Evolutionary conservation across 805 yeast species (phyloP), one percentile per base, ranked within the genome.

Genomic region (Candida verbasci): DNA sequence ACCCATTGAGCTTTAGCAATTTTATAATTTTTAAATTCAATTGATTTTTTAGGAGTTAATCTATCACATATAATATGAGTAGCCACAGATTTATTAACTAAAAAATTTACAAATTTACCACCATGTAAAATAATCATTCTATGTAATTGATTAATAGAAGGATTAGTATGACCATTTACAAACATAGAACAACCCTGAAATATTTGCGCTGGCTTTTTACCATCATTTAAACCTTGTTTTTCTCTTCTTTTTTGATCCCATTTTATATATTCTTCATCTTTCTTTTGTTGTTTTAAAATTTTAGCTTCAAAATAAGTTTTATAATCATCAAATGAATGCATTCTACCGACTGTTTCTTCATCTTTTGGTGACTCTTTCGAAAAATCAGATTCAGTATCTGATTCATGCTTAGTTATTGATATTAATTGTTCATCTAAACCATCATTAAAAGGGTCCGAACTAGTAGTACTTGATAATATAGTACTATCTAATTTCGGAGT

Each of bases 1-100:
- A 93, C 70, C 97, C 97, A 91, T 22, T 71, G 70, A 0, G 97
- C 96, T 40, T 58, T 72, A 1, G 88, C 94, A 2, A 93, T 95
- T 45, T 76, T 80, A 54, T 74, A 82, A 42, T 80, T 74, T 24
- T 68, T 62, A 53, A 77, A 86, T 56, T 84, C 82, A 3, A 73
- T 52, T 37, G 67, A 62, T 56, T 93, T 91, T 37, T 83, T 66
- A 0, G 93, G 86, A 0, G 97, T 87, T 43, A 91, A 55, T 20
- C 77, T 68, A 38, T 81, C 78, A 6, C 96, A 94, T 3, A 93
- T 65, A 3, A 91, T 82, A 59, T 93, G 97, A 0, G 97, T 85
- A 0, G 82, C 93, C 9, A 71, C 67, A 3, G 82, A 72, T 53
- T 89, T 89, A 4, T 82, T 78, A 4, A 76, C 68, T 28, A 91